phyloP scores from a whole-genome alignment of 192 early-diverging fungal genomes.

The Gonapodya sp. region DNA sequence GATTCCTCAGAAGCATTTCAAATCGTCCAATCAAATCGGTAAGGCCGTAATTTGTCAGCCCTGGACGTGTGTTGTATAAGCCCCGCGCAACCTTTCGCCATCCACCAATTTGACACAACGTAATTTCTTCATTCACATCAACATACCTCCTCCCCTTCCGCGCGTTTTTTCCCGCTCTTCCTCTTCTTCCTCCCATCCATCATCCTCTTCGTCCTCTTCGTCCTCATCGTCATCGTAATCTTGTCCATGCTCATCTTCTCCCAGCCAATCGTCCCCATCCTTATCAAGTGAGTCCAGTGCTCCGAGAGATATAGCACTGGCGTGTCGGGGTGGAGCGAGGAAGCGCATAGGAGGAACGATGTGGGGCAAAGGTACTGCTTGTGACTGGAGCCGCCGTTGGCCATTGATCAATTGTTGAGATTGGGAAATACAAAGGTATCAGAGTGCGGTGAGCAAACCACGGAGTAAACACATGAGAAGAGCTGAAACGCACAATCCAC shows the following conservation, averaged over 20 bases:
- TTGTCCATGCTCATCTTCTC: neutral
- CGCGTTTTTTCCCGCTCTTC: neutral
- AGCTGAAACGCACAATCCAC: too few relatives aligned
- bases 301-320: neutral
- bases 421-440: neutral
- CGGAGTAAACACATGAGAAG: too few relatives aligned
- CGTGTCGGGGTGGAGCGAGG: neutral
- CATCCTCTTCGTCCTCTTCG: neutral
- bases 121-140: too few relatives aligned
- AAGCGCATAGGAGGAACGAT: neutral
- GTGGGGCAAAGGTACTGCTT: neutral
- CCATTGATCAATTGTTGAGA: too few relatives aligned
- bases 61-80: neutral
- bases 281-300: neutral
- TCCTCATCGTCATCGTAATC: neutral
- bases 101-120: too few relatives aligned
- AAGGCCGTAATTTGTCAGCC: too few relatives aligned
- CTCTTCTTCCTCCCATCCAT: neutral
- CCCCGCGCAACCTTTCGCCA: neutral
- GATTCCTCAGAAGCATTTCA: neutral
- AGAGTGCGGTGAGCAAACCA: too few relatives aligned
- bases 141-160: too few relatives aligned
- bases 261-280: neutral
- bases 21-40: neutral
- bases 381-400: neutral